Conservation (phyloP, 148 eudicot species). For the Rhododendron mucronatum region DNA sequence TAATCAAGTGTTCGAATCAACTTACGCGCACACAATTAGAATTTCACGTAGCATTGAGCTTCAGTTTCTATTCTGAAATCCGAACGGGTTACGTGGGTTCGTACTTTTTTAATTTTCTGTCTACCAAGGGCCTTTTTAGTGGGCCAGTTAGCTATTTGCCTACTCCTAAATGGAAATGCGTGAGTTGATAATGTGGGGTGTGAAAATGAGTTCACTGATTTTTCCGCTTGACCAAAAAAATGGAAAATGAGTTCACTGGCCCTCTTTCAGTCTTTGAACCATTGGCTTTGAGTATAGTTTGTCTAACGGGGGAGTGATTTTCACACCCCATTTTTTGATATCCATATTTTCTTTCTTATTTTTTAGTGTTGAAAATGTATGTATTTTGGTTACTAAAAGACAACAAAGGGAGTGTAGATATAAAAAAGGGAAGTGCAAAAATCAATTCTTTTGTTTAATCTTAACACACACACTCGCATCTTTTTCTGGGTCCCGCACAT, state of each 20-base stretch:
- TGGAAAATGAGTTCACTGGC: neutral
- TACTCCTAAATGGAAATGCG: neutral
- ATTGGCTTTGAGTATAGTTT: neutral
- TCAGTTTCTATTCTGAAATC: neutral
- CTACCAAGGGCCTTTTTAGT: neutral
- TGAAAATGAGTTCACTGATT: neutral
- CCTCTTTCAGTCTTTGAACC: neutral
- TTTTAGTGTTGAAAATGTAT: no score
- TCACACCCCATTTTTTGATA: no score
- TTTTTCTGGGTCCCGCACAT: no score
- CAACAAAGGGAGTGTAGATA: no score
- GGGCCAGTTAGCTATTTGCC: neutral
- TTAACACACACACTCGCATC: neutral
- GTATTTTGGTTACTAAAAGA: no score
- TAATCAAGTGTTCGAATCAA: fast-evolving
- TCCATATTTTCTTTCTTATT: no score
- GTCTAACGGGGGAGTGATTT: no score
- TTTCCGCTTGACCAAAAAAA: no score
- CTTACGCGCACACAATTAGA: neutral
- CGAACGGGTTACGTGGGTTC: neutral
- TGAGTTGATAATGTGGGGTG: no score
- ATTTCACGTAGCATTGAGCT: neutral
- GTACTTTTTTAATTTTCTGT: no score
- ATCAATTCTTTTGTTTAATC: neutral
- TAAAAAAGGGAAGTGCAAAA: no score